Evolutionary conservation across 306 rosid genomes (phyloP).

Genomic region (Phaseolus lunatus): DNA sequence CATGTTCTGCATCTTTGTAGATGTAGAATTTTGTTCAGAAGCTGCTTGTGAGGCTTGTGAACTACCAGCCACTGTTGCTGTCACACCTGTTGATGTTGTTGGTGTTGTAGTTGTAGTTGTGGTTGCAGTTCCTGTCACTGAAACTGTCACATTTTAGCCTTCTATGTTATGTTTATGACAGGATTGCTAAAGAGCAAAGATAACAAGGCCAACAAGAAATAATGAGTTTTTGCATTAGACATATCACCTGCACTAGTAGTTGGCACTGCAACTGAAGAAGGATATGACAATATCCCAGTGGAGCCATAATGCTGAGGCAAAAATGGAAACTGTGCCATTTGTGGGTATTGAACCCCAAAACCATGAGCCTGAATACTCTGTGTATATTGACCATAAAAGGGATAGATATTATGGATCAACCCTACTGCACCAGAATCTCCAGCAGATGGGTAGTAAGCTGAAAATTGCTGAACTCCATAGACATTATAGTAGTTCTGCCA

Average conservation of each 20-base stretch:
- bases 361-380: slow-evolving; percentile 68
- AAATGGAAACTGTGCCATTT: slow-evolving; percentile 68
- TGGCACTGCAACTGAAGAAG: slow-evolving; percentile 63
- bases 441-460: slow-evolving; percentile 67
- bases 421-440: slow-evolving; percentile 71
- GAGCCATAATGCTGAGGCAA: slow-evolving; percentile 73
- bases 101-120: slow-evolving; percentile 15
- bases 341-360: slow-evolving; percentile 77
- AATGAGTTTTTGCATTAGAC: not conserved
- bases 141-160: slow-evolving; percentile 53
- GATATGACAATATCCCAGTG: slow-evolving; percentile 66
- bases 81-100: slow-evolving; percentile 26
- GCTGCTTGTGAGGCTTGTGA: slow-evolving; percentile 59
- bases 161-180: slow-evolving; percentile 9
- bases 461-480: slow-evolving; percentile 85
- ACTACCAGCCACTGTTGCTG: slow-evolving; percentile 46
- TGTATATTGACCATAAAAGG: slow-evolving; percentile 74
- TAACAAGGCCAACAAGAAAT: not conserved
- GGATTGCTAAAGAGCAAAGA: not conserved
- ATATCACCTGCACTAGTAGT: slow-evolving; percentile 61
- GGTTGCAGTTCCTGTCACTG: slow-evolving; percentile 25
- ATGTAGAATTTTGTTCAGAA: slow-evolving; percentile 64
- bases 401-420: slow-evolving; percentile 69
- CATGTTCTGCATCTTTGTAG: slow-evolving; percentile 39
- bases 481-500: slow-evolving; percentile 75